Conservation (phyloP, 495 filamentous ascomycete genomes). For the Lasiosphaeris hirsuta region DNA sequence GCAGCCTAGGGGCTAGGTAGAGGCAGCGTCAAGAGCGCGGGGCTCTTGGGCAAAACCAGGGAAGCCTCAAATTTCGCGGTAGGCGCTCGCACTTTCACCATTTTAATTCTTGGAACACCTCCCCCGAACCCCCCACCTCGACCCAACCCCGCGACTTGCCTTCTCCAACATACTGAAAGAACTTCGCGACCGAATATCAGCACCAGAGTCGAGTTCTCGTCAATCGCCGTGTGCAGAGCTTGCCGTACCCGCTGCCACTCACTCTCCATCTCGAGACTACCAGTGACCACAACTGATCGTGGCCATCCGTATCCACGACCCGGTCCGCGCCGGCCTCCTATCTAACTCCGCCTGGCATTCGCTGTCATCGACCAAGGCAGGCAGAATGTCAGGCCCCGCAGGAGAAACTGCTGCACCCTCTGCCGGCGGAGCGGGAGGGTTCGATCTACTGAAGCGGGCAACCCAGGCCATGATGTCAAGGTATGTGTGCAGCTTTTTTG, state of each 20-base stretch:
- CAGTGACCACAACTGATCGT: neutral
- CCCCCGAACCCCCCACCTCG: neutral
- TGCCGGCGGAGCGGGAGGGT: slow-evolving; percentile 31
- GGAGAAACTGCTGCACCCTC: slow-evolving; percentile 16
- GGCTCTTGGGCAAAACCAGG: neutral
- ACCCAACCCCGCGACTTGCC: slow-evolving; percentile 4
- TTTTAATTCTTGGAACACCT: slow-evolving; percentile 1
- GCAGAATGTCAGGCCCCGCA: slow-evolving; percentile 33
- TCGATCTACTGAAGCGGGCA: slow-evolving; percentile 52
- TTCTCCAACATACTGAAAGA: neutral
- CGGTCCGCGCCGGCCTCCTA: slow-evolving; percentile 13
- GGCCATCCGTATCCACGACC: slow-evolving; percentile 1
- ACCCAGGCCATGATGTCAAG: slow-evolving; percentile 58
- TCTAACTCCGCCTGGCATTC: slow-evolving; percentile 21
- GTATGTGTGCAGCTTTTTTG: slow-evolving; percentile 39
- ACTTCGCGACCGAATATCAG: neutral
- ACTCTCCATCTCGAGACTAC: too few relatives aligned
- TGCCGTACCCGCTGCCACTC: too few relatives aligned
- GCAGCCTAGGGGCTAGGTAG: neutral
- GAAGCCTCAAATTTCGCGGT: slow-evolving; percentile 3
- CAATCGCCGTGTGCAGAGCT: too few relatives aligned
- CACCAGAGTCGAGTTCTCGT: too few relatives aligned
- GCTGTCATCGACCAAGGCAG: slow-evolving; percentile 16
- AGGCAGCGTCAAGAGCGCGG: slow-evolving; percentile 7
- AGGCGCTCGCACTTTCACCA: slow-evolving; percentile 4